Evolutionary conservation across 2,329 filamentous ascomycete genomes (phyloP).

Genomic region (Penicillium sp.): DNA sequence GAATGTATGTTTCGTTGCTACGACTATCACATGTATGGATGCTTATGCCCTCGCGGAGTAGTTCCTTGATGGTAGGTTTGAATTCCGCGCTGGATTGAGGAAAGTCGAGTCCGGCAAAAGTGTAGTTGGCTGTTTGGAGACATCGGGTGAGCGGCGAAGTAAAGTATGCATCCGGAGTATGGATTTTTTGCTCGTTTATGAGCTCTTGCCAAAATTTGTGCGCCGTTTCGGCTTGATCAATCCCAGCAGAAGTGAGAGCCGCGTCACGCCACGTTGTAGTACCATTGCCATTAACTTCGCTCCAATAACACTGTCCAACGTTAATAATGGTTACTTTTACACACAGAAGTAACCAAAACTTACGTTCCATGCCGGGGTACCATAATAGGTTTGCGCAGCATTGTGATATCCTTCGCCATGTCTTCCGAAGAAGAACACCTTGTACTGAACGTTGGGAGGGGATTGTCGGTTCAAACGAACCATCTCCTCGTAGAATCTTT

Average conservation of each 20-base stretch:
- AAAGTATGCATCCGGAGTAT: slow-evolving; percentile 53
- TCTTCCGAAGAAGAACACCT: slow-evolving; percentile 55
- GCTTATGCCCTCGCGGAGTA: slow-evolving; percentile 55
- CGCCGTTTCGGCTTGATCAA: slow-evolving; percentile 45
- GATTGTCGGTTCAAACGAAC: slow-evolving; percentile 42
- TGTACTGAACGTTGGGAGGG: slow-evolving; percentile 45
- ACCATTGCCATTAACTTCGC: slow-evolving; percentile 52
- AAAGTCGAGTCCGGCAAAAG: slow-evolving; percentile 46
- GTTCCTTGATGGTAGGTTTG: slow-evolving; percentile 53
- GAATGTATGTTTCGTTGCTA: slow-evolving; percentile 46
- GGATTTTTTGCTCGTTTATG: slow-evolving; percentile 45
- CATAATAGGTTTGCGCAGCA: slow-evolving; percentile 55
- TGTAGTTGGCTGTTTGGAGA: slow-evolving; percentile 52
- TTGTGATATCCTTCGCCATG: slow-evolving; percentile 62
- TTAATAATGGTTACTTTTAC: neutral
- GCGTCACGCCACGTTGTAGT: slow-evolving; percentile 56
- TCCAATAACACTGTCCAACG: slow-evolving; percentile 51
- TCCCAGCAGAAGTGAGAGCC: slow-evolving; percentile 49
- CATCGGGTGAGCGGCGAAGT: slow-evolving; percentile 55
- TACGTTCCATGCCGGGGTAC: slow-evolving; percentile 58
- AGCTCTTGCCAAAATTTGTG: slow-evolving; percentile 48
- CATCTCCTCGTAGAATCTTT: slow-evolving; percentile 51
- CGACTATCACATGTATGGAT: slow-evolving; percentile 60
- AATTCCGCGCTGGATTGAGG: slow-evolving; percentile 42
- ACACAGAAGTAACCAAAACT: slow-evolving; percentile 18